Base-by-base conservation (phyloP, 306 rosid genomes). In the Medicago arabica region DNA sequence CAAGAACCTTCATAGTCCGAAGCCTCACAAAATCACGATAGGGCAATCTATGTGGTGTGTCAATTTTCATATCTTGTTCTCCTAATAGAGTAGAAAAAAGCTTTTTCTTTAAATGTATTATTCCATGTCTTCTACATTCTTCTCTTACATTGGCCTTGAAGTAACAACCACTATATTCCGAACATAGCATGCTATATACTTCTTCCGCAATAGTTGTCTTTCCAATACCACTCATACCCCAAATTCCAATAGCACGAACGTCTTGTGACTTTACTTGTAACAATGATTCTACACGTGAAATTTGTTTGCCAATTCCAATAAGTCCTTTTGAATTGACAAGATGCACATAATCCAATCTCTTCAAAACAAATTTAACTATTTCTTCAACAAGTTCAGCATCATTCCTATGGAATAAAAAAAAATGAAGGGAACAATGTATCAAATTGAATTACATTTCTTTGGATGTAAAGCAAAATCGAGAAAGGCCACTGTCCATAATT, bases 321-420 rank as follows among this genome's bases (percentile, higher is more conserved):
- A 76, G 68, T 14, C 15, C 44, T 41, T 69, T 34, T 15, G 66
- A 11, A 11, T 18, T 7, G 34, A 21, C 28, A 41, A 2, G 74
- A 7, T 10, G 19, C 46, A 41, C 4, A 17, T 54, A 19, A 16
- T 40, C 14, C 59, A 51, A 63, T 14, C 19, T 71, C 10, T 0
- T 16, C 8, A 11, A 6, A 9, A 71, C 57, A 4, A 14, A 10
- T 25, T 62, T 14, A 41, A 71, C 62, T 2, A 78, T 62, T 34
- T 71, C 47, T 39, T 71, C 40, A 7, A 71, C 4, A 36, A 78
- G 64, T 8, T 61, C 46, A 10, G 67, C 66, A 6, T 71, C 82
- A n/a, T 19, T 43, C 67, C 82, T 70, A 9, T 19, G 9, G 9
- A 36, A 53, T 1, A 72, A 13, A 21, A 14, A 28, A 3, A 28